Evolutionary conservation across 441 rosid species (phyloP).

Genomic region (Populus hybrid): DNA sequence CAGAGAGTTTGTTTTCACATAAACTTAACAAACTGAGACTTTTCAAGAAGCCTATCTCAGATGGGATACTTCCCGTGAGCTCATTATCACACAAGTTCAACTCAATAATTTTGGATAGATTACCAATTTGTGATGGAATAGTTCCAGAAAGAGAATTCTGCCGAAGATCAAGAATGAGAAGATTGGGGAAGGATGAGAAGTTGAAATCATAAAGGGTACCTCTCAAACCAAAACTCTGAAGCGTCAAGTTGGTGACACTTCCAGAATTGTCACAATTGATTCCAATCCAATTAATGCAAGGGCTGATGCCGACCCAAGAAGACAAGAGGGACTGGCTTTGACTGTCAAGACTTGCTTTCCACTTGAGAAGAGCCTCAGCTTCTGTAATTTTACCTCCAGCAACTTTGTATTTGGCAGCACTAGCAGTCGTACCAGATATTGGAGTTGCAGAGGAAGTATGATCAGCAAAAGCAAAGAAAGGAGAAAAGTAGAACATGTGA

Average conservation of each 20-base stretch:
- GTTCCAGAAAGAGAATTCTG: constrained; percentile 6
- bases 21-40: background rate
- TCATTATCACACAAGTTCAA: background rate
- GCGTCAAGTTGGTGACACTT: constrained; percentile 1
- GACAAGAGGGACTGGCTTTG: constrained; percentile 2
- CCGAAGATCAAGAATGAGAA: background rate
- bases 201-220: constrained; percentile 16
- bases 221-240: background rate
- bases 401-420: background rate
- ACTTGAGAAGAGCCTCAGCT: constrained; percentile 11
- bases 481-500: background rate
- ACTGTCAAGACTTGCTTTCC: constrained; percentile 7
- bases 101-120: background rate
- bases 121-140: constrained; percentile 8
- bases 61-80: constrained; percentile 2
- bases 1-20: background rate
- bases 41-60: background rate
- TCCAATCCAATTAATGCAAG: constrained; percentile 2
- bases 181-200: constrained; percentile 19
- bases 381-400: background rate
- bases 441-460: background rate
- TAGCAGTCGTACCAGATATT: background rate
- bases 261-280: background rate
- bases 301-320: constrained; percentile 4
- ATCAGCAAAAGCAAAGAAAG: background rate